Evolutionary conservation across 768 basidiomycete genomes (phyloP).

Genomic region (Hypsizygus marmoreus): DNA sequence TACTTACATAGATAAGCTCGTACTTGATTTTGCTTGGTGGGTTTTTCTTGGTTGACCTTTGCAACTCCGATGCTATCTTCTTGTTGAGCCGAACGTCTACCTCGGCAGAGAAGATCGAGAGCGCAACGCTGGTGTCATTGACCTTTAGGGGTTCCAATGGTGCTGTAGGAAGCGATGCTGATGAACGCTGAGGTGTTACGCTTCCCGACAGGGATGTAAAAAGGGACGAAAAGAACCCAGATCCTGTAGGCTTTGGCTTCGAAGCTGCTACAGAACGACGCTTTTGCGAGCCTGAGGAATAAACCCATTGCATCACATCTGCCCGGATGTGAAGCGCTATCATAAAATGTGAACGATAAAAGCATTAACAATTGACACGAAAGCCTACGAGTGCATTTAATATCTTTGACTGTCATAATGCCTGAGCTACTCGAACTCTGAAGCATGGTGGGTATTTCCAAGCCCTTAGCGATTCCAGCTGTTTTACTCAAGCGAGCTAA

Average conservation of each 20-base stretch:
- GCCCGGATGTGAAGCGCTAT: constrained; percentile 78
- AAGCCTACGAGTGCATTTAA: constrained; percentile 64
- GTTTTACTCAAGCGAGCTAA: constrained; percentile 69
- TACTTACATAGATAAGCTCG: constrained; percentile 80
- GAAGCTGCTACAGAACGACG: constrained; percentile 37
- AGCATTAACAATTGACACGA: constrained; percentile 5
- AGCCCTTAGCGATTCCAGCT: constrained; percentile 47
- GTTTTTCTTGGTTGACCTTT: constrained; percentile 93
- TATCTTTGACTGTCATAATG: constrained; percentile 67
- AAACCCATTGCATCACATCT: constrained; percentile 80
- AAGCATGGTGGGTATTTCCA: constrained; percentile 59
- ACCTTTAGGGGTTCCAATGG: constrained; percentile 38
- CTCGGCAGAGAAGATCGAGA: constrained; percentile 69
- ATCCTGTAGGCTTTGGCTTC: constrained; percentile 29
- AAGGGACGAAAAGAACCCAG: constrained; percentile 53
- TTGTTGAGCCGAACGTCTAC: constrained; percentile 65
- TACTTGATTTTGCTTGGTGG: constrained; percentile 76
- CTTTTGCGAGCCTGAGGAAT: constrained; percentile 65
- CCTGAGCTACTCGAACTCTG: constrained; percentile 54
- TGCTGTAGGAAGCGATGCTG: constrained; percentile 35
- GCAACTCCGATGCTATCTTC: constrained; percentile 71
- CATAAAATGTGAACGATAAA: constrained; percentile 6
- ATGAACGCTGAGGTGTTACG: constrained; percentile 37
- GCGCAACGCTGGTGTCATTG: constrained; percentile 54
- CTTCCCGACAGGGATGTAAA: constrained; percentile 39